A percentile compares a stretch with the other conserved stretches of the same genome.
Conservation (phyloP, 179 eudicot genomes). For the Sideroxylon spinosum region DNA sequence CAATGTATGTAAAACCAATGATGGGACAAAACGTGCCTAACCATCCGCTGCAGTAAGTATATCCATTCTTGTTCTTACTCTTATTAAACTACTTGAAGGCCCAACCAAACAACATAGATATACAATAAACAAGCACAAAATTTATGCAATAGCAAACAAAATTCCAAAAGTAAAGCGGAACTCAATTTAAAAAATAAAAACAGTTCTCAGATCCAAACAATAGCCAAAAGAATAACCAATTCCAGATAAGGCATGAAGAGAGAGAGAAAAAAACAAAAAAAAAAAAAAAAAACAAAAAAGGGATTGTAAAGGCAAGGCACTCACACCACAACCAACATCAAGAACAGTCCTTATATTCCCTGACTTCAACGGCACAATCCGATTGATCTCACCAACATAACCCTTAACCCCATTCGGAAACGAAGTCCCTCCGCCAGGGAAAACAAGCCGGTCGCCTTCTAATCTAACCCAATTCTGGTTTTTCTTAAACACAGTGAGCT, state of each 20-base stretch:
- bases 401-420: constrained; percentile 51
- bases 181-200: not conserved
- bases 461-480: constrained; percentile 58
- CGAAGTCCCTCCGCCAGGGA: constrained; percentile 72
- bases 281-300: too few relatives aligned
- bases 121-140: not conserved
- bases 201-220: not conserved
- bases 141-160: not conserved
- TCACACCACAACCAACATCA: constrained; percentile 75
- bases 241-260: not conserved
- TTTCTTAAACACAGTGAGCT: constrained; percentile 35
- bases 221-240: not conserved
- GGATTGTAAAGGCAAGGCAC: not conserved
- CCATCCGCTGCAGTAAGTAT: too few relatives aligned
- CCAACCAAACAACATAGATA: too few relatives aligned
- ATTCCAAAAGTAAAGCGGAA: not conserved
- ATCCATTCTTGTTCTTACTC: too few relatives aligned
- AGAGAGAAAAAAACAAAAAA: too few relatives aligned
- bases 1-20: too few relatives aligned
- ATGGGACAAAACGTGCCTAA: too few relatives aligned
- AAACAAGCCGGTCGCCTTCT: constrained; percentile 40
- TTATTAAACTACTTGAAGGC: too few relatives aligned
- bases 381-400: constrained; percentile 32
- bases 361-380: constrained; percentile 40
- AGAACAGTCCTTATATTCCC: constrained; percentile 53